A percentile compares a stretch with the other conserved stretches of the same genome.
Evolutionary conservation across 805 yeast genomes (phyloP).

Genomic region (Komagataella phaffii): DNA sequence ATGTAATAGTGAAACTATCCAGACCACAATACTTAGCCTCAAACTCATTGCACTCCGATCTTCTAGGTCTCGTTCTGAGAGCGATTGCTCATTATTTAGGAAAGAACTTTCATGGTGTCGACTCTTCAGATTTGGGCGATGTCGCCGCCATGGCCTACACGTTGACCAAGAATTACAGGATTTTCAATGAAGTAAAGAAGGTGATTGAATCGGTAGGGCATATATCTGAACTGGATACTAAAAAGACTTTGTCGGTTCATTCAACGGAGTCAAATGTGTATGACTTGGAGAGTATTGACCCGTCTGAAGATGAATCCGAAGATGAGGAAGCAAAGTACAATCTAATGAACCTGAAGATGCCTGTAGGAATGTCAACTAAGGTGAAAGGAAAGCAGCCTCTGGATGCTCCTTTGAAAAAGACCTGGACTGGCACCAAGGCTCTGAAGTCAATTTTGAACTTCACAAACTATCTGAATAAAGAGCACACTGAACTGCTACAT

Average conservation of each 20-base stretch:
- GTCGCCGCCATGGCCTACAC: neutral
- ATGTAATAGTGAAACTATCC: constrained; percentile 26
- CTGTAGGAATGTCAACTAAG: constrained; percentile 46
- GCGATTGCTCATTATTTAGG: constrained; percentile 27
- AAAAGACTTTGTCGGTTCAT: neutral
- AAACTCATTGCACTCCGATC: constrained; percentile 32
- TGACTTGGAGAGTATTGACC: neutral
- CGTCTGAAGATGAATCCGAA: neutral
- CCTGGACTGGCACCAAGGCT: constrained; percentile 48
- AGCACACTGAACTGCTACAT: constrained; percentile 16
- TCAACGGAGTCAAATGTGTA: neutral
- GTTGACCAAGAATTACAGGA: neutral
- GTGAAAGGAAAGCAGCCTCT: constrained; percentile 40
- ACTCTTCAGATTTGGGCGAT: neutral
- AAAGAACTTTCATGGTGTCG: neutral
- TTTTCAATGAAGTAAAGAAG: neutral
- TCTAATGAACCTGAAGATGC: constrained; percentile 33
- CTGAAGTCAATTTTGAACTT: constrained; percentile 25
- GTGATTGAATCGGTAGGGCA: neutral
- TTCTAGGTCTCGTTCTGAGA: constrained; percentile 44
- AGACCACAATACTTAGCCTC: constrained; percentile 17
- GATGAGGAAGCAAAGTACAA: constrained; percentile 17
- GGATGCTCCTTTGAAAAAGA: constrained; percentile 31
- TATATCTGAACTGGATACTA: neutral
- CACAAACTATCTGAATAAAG: constrained; percentile 13